These are phyloP conservation scores for Fraxinus floribunda DNA, from an alignment of 305 asterid species.

Conservation along the genomic window DNA sequence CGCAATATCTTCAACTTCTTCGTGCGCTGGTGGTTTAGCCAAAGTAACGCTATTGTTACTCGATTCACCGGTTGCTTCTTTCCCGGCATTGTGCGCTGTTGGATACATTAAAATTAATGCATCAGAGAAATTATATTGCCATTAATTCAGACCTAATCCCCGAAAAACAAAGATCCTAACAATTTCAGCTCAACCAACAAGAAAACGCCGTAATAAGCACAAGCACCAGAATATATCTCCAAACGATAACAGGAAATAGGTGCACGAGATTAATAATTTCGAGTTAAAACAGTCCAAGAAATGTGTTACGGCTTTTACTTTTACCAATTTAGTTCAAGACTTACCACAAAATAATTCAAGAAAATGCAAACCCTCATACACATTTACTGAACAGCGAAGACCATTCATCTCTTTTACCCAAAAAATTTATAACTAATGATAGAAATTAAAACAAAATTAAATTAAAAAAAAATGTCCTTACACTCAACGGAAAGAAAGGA, in stretches of 20 bases:
- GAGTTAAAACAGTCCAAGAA: conserved; percentile 18
- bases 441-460: not conserved
- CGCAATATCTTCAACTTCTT: no score
- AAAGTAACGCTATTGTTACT: no score
- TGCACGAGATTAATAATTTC: not conserved
- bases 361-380: conserved; percentile 18
- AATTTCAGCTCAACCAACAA: conserved; percentile 15
- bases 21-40: no score
- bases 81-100: no score
- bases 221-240: not conserved
- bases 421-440: not conserved
- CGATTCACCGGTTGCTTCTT: no score
- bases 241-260: not conserved
- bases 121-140: not conserved
- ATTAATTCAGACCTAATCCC: not conserved
- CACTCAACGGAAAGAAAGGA: conserved; percentile 44
- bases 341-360: conserved; percentile 9
- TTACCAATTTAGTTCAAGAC: not conserved
- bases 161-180: conserved; percentile 39
- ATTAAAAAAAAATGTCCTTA: conserved; percentile 20
- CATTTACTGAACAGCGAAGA: not conserved
- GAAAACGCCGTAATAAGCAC: conserved; percentile 11
- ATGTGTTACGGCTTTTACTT: not conserved
- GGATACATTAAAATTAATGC: no score
- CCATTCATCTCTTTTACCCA: not conserved